Evolutionary conservation across 208 protist species (phyloP).

Genomic region (Leishmania tarentolae): DNA sequence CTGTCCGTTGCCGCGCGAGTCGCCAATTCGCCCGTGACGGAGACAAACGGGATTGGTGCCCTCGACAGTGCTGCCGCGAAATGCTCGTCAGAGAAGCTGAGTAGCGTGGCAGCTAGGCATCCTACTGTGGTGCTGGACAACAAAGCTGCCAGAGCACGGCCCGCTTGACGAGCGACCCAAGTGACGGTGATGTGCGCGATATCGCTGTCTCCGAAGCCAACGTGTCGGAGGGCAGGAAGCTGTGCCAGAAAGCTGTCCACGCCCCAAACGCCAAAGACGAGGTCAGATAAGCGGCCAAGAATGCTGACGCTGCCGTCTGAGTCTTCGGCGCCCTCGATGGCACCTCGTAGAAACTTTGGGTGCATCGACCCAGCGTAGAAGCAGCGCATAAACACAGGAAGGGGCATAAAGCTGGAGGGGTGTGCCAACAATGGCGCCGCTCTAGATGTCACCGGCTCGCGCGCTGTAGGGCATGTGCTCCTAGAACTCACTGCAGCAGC

Average conservation of each 20-base stretch:
- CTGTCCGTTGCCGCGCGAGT: conserved; percentile 15
- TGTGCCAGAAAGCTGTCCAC: conserved; percentile 35
- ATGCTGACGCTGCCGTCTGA: conserved; percentile 26
- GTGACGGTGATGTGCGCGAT: conserved; percentile 36
- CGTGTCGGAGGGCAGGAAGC: conserved; percentile 27
- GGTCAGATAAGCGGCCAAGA: conserved; percentile 39
- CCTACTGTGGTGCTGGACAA: conserved; percentile 35
- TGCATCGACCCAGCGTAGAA: conserved; percentile 54
- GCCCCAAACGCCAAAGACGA: conserved; percentile 41
- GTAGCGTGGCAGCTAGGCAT: conserved; percentile 38
- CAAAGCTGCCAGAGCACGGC: conserved; percentile 16
- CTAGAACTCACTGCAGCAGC: neutral
- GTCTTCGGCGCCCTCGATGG: conserved; percentile 34
- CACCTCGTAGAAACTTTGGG: conserved; percentile 38
- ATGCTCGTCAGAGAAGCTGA: conserved; percentile 40
- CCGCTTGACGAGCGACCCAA: conserved; percentile 38
- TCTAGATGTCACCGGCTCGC: neutral
- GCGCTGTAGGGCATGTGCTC: neutral
- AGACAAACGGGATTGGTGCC: conserved; percentile 30
- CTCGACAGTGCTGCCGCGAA: conserved; percentile 54
- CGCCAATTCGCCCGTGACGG: conserved; percentile 21
- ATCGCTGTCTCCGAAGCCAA: conserved; percentile 39
- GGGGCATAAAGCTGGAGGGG: conserved; percentile 24
- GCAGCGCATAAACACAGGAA: conserved; percentile 44
- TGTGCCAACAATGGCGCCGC: neutral